These are phyloP conservation scores for Piloderma croceum DNA, from an alignment of 768 basidiomycete genomes.

Conservation along the genomic window DNA sequence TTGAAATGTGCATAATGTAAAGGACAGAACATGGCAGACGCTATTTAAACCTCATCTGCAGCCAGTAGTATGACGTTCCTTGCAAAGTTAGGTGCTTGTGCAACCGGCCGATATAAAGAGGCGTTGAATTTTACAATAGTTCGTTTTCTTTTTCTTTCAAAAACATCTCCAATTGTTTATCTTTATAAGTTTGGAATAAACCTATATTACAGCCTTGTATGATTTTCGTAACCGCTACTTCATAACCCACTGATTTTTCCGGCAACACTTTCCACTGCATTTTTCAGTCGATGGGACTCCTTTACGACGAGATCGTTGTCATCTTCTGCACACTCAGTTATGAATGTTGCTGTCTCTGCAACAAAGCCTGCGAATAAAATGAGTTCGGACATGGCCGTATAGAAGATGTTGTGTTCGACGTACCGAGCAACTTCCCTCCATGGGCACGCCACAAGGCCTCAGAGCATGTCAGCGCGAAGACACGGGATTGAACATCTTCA, in stretches of 20 bases:
- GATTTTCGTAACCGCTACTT: too few relatives aligned
- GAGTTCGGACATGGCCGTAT: conserved; percentile 1
- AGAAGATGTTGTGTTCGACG: conserved; percentile 16
- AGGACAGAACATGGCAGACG: too few relatives aligned
- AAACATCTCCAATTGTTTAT: too few relatives aligned
- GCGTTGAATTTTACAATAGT: too few relatives aligned
- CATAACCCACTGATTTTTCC: conserved; percentile 44
- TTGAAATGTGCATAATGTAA: too few relatives aligned
- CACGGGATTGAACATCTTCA: conserved; percentile 64
- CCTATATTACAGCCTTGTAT: too few relatives aligned
- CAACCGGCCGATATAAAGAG: too few relatives aligned
- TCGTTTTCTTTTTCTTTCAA: too few relatives aligned
- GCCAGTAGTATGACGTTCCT: too few relatives aligned
- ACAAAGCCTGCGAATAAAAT: conserved; percentile 51
- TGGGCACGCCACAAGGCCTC: conserved; percentile 72
- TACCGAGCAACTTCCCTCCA: conserved; percentile 71
- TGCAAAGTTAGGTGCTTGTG: too few relatives aligned
- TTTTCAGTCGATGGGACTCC: conserved; percentile 62
- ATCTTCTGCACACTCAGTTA: conserved; percentile 83
- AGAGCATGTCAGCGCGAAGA: conserved; percentile 64
- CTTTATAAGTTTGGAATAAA: too few relatives aligned
- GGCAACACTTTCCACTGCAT: conserved; percentile 65
- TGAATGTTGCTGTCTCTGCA: conserved; percentile 78
- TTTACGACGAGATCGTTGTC: conserved; percentile 79
- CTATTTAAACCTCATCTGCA: too few relatives aligned